phyloP scores from a whole-genome alignment of 2,329 filamentous ascomycete genomes.

The Xylariaceae sp. region DNA sequence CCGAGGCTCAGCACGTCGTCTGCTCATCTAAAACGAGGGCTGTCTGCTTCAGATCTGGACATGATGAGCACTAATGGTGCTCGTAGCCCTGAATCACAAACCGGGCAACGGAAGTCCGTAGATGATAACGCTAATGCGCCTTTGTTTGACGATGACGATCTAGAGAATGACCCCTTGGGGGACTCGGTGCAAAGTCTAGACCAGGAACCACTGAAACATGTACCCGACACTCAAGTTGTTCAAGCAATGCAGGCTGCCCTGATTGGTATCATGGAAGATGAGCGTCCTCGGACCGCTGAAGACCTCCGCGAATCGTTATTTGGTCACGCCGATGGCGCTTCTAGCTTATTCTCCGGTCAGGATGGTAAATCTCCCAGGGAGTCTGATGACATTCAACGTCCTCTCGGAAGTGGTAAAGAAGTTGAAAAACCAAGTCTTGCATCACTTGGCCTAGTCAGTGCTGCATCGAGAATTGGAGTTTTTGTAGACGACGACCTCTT shows the following conservation, averaged over 20 bases:
- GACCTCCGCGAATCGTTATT: slow-evolving; percentile 64
- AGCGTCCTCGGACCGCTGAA: slow-evolving; percentile 57
- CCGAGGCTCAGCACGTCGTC: slow-evolving; percentile 33
- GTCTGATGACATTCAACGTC: slow-evolving; percentile 34
- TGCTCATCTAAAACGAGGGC: slow-evolving; percentile 35
- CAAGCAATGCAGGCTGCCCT: slow-evolving; percentile 89
- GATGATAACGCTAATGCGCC: slow-evolving; percentile 54
- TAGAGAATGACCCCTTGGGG: slow-evolving; percentile 62
- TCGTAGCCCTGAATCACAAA: slow-evolving; percentile 36
- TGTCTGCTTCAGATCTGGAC: slow-evolving; percentile 46
- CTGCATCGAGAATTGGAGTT: slow-evolving; percentile 80
- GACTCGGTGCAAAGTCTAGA: slow-evolving; percentile 77
- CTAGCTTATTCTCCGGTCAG: slow-evolving; percentile 45
- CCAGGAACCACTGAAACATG: slow-evolving; percentile 56
- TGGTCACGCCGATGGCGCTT: slow-evolving; percentile 46
- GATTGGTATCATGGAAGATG: slow-evolving; percentile 84
- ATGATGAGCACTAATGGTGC: slow-evolving; percentile 34
- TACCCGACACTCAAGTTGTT: slow-evolving; percentile 73
- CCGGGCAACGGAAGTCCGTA: slow-evolving; percentile 56
- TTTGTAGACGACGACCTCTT: slow-evolving; percentile 94
- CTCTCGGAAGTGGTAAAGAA: slow-evolving; percentile 37
- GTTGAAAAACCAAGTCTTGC: slow-evolving; percentile 76
- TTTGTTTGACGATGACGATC: slow-evolving; percentile 79
- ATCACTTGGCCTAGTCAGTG: slow-evolving; percentile 84
- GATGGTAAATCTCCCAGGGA: slow-evolving; percentile 51